Percentiles rank a stretch among this genome's conserved stretches.
These are phyloP conservation scores for Leptomonas pyrrhocoris DNA, from an alignment of 208 protist genomes.

Conservation along the genomic window DNA sequence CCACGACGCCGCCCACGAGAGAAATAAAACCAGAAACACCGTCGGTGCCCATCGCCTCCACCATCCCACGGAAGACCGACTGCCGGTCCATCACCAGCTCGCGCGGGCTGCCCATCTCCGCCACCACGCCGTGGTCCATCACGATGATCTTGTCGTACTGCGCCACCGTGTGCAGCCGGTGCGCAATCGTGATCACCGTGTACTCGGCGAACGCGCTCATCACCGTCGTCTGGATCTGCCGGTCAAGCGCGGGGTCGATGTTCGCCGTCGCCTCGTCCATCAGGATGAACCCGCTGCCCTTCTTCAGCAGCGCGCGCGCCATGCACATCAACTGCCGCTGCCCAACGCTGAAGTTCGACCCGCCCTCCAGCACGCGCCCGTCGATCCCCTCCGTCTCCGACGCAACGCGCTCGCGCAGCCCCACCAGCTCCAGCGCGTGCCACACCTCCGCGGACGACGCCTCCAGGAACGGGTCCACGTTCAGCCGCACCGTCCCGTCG, in stretches of 20 bases:
- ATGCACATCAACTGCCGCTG: constrained; percentile 79
- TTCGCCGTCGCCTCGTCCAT: constrained; percentile 86
- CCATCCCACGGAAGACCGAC: constrained; percentile 51
- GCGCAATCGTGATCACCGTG: constrained; percentile 84
- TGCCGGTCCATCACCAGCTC: constrained; percentile 39
- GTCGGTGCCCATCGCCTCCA: constrained; percentile 33
- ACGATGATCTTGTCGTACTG: constrained; percentile 78
- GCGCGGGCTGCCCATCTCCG: constrained; percentile 58
- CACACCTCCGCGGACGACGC: constrained; percentile 29
- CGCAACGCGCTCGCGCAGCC: constrained; percentile 40
- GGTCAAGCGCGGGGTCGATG: constrained; percentile 70
- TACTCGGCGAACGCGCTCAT: constrained; percentile 54
- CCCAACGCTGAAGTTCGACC: constrained; percentile 71
- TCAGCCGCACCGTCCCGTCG: constrained; percentile 66
- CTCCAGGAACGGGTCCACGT: constrained; percentile 74
- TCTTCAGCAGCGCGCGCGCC: constrained; percentile 64
- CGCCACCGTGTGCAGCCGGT: constrained; percentile 79
- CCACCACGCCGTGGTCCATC: constrained; percentile 69
- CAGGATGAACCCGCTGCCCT: constrained; percentile 60
- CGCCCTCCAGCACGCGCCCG: constrained; percentile 55
- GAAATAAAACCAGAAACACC: too few species aligned
- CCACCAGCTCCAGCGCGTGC: constrained; percentile 49
- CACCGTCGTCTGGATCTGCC: constrained; percentile 64
- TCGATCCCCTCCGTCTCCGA: constrained; percentile 30
- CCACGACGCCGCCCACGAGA: too few species aligned